Evolutionary conservation across 1,284 basidiomycete genomes (phyloP).

Genomic region (Microbotryomycetes sp.): DNA sequence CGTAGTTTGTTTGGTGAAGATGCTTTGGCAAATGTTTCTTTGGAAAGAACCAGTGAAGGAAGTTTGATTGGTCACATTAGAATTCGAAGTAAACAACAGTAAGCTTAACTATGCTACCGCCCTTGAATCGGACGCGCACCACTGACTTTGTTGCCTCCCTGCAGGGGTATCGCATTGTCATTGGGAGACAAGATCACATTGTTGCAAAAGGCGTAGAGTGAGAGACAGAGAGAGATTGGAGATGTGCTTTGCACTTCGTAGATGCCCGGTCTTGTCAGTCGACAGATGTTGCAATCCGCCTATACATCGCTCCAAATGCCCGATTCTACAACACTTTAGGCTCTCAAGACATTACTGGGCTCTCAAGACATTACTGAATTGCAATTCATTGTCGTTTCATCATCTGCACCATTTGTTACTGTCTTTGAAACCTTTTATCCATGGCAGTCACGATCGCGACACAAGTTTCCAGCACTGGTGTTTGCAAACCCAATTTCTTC

Average conservation of each 20-base stretch:
- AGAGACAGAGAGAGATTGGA: no score
- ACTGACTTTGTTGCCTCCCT: not conserved
- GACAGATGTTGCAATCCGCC: no score
- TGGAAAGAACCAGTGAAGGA: constrained; percentile 80
- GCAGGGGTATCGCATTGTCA: constrained; percentile 75
- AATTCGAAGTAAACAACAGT: constrained; percentile 84
- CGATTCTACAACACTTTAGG: no score
- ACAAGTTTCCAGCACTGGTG: constrained; percentile 20
- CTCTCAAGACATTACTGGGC: no score
- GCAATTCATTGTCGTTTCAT: no score
- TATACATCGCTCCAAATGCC: no score
- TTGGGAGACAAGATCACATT: constrained; percentile 73
- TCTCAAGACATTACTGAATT: no score
- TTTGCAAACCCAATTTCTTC: constrained; percentile 40
- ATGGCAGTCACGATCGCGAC: constrained; percentile 19
- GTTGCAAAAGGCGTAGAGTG: constrained; percentile 22
- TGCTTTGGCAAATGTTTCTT: constrained; percentile 88
- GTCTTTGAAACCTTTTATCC: constrained; percentile 22
- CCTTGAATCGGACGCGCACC: not conserved
- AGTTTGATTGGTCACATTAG: constrained; percentile 82
- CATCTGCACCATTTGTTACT: not conserved
- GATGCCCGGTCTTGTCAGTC: no score
- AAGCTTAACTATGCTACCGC: not conserved
- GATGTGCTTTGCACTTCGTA: no score
- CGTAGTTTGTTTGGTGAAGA: constrained; percentile 90